Base-by-base conservation (phyloP, 108 stramenopile species). In the Discostella pseudostelligera region DNA sequence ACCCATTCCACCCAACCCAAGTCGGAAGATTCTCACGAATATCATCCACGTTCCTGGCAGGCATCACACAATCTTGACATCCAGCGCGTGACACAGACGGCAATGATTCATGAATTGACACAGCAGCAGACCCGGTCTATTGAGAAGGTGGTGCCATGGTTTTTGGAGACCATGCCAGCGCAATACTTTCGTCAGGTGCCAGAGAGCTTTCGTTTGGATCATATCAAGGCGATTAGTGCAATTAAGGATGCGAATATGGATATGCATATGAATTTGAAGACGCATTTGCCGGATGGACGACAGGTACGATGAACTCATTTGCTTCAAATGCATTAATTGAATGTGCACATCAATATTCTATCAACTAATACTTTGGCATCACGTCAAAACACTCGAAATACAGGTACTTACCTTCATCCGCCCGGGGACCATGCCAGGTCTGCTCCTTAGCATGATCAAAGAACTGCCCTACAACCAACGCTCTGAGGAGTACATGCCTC, bases 161-260 rank as follows among this genome's bases (percentile, higher is more conserved):
- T 98, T 76, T 74, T 98, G 59, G 71, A 89, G 8, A 91, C 92
- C 20, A 96, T 97, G 97, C 97, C 97, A 7, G 84, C 74, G 17
- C 67, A 81, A 14, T 95, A 95, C 62, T 99, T 99, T 80, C 79
- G 85, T 1, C 95, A 97, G 69, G 89, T 96, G 8, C 85, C 89
- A 6, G 89, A 95, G 65, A 79, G 83, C 45, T 85, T 94, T 56
- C 88, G 96, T n/a, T 72, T 90, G 74, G 93, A 98, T 76, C 98
- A 99, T 80, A 86, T 99, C 61, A 95, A 96, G 71, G 96, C 98
- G 24, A 92, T 99, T 56, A 75, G 84, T 51, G 87, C 96, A 35
- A 77, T 99, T 44, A 82, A 88, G 54, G 93, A 89, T 70, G 80
- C 84, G 29, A 80, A 77, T 49, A 83, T 82, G 81, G 87, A 85